Evolutionary conservation across 2,329 filamentous ascomycete species (phyloP).

Genomic region (Plenodomus tracheiphilus): DNA sequence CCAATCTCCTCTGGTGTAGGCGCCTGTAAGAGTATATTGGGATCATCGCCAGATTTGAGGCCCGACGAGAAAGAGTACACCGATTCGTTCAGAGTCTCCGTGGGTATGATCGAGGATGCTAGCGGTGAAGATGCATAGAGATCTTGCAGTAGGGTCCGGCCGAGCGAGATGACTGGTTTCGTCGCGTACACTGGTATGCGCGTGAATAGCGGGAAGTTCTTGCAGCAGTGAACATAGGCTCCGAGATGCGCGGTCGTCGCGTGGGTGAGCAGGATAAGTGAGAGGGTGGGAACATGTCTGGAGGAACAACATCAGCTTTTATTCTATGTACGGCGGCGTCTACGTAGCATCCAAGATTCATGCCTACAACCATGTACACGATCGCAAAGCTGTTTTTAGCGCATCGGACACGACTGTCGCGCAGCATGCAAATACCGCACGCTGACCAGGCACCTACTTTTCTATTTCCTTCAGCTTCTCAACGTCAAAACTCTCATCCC

Average conservation of each 20-base stretch:
- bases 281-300: constrained; percentile 88
- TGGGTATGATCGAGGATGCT: constrained; percentile 81
- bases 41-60: constrained; percentile 51
- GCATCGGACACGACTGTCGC: background rate
- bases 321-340: constrained; percentile 15
- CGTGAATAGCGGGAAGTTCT: constrained; percentile 88
- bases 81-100: constrained; percentile 70
- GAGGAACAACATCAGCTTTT: constrained; percentile 20
- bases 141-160: constrained; percentile 87
- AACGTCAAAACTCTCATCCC: constrained; percentile 89
- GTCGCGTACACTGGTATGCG: constrained; percentile 95
- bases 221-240: constrained; percentile 95
- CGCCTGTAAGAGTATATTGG: constrained; percentile 63
- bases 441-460: constrained; percentile 60
- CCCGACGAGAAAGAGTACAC: constrained; percentile 55
- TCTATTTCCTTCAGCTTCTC: constrained; percentile 84
- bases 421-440: background rate
- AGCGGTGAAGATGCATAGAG: constrained; percentile 87
- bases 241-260: constrained; percentile 89
- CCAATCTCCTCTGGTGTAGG: constrained; percentile 89
- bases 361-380: background rate
- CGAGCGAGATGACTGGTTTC: constrained; percentile 87
- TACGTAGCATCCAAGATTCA: background rate
- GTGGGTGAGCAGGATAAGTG: constrained; percentile 91
- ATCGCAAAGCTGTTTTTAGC: background rate